phyloP scores from a whole-genome alignment of 73 alveolate species.

The Paramecium primaurelia region DNA sequence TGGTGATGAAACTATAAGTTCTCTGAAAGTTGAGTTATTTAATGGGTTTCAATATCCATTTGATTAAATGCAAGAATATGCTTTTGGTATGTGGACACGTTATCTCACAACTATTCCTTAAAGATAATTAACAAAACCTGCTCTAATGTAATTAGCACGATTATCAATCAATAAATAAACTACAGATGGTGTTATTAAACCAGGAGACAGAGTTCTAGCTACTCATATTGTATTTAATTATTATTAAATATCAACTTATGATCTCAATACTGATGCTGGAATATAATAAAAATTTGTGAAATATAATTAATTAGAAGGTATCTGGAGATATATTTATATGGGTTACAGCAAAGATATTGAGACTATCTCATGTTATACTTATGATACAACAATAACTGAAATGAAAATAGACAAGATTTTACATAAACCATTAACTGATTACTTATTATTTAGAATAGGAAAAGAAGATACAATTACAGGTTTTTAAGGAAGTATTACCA shows the following conservation, averaged over 20 bases:
- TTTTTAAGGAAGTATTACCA: background rate
- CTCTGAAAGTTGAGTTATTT: background rate
- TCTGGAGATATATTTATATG: constrained; percentile 46
- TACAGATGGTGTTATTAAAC: background rate
- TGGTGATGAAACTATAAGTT: background rate
- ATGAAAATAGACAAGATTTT: background rate
- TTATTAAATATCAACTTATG: constrained; percentile 27
- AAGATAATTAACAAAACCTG: background rate
- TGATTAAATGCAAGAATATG: background rate
- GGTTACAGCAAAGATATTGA: background rate
- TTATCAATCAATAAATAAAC: background rate
- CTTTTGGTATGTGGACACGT: constrained; percentile 36
- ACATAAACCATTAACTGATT: background rate
- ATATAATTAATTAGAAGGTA: background rate
- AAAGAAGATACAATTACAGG: background rate
- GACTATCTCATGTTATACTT: background rate
- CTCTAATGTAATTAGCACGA: constrained; percentile 10
- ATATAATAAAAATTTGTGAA: background rate
- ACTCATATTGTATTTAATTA: background rate
- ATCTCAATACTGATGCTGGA: background rate
- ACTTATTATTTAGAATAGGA: background rate
- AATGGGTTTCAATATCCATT: constrained; percentile 38
- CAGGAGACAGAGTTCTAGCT: constrained; percentile 34
- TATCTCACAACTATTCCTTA: background rate
- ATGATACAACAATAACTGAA: background rate